Evolutionary conservation across 1,139 yeast genomes (phyloP).

Genomic region (Yamadazyma buinensis): DNA sequence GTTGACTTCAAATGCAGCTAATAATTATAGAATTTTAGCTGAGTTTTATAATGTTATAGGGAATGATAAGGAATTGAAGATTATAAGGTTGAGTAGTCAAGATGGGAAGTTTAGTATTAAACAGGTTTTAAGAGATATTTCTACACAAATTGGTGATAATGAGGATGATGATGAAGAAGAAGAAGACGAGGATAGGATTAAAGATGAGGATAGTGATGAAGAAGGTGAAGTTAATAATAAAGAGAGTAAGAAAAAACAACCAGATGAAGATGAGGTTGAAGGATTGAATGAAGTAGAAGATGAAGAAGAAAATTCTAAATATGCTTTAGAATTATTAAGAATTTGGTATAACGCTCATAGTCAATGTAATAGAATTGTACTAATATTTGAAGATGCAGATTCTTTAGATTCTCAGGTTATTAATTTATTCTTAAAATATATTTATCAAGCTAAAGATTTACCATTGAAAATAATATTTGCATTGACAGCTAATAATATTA

Average conservation of each 20-base stretch:
- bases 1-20: slow-evolving; percentile 56
- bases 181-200: too few species aligned
- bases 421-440: slow-evolving; percentile 44
- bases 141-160: slow-evolving; percentile 23
- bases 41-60: slow-evolving; percentile 30
- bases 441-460: slow-evolving; percentile 35
- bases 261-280: slow-evolving; percentile 5
- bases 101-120: slow-evolving; percentile 37
- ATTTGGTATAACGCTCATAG: slow-evolving; percentile 40
- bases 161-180: not conserved
- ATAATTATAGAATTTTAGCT: slow-evolving; percentile 44
- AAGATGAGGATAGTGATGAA: slow-evolving; percentile 7
- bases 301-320: slow-evolving; percentile 26
- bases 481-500: slow-evolving; percentile 42
- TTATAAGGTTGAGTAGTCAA: slow-evolving; percentile 40
- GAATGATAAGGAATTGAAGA: slow-evolving; percentile 17
- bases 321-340: slow-evolving; percentile 50
- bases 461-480: slow-evolving; percentile 52
- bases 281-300: slow-evolving; percentile 9
- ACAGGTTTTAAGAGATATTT: slow-evolving; percentile 34
- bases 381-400: slow-evolving; percentile 64
- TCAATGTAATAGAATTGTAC: slow-evolving; percentile 22
- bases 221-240: slow-evolving; percentile 10
- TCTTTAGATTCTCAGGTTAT: slow-evolving; percentile 51
- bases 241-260: slow-evolving; percentile 9